Conservation (phyloP, 345 rosid genomes). For the Hypericum perforatum region DNA sequence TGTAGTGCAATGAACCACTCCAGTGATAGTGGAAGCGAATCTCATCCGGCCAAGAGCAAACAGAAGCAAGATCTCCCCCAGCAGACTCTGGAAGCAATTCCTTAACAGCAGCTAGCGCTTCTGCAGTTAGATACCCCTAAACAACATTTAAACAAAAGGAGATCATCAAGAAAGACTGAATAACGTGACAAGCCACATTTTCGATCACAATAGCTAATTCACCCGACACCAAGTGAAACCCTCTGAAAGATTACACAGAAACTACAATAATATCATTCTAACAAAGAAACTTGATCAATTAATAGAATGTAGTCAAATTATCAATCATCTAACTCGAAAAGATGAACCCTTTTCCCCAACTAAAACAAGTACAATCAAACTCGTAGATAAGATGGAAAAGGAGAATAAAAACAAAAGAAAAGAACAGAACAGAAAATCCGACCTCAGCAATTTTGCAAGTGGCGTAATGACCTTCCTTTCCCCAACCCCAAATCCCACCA, state of each 20-base stretch:
- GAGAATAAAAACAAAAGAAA: neutral
- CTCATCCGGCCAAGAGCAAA: constrained; percentile 90
- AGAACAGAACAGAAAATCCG: neutral
- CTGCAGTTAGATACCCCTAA: constrained; percentile 59
- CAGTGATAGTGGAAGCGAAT: constrained; percentile 58
- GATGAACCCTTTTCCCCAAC: neutral
- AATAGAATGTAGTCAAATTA: too few relatives aligned
- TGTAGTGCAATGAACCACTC: constrained; percentile 80
- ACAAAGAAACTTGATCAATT: too few relatives aligned
- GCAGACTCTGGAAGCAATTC: constrained; percentile 69
- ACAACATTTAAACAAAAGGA: constrained; percentile 1
- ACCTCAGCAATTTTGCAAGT: constrained; percentile 87
- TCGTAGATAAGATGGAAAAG: neutral
- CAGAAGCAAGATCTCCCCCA: constrained; percentile 73
- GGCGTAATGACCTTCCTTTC: constrained; percentile 71
- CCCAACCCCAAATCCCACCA: constrained; percentile 62
- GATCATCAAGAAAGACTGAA: constrained; percentile 1
- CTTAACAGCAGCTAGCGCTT: constrained; percentile 53
- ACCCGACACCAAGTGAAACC: too few relatives aligned
- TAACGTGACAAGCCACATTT: neutral
- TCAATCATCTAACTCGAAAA: too few relatives aligned
- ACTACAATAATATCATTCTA: too few relatives aligned
- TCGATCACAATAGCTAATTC: too few relatives aligned
- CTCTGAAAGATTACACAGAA: too few relatives aligned
- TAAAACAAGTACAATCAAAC: neutral